Base-by-base conservation (phyloP, 257 asterid genomes). In the Marsdenia floribunda region DNA sequence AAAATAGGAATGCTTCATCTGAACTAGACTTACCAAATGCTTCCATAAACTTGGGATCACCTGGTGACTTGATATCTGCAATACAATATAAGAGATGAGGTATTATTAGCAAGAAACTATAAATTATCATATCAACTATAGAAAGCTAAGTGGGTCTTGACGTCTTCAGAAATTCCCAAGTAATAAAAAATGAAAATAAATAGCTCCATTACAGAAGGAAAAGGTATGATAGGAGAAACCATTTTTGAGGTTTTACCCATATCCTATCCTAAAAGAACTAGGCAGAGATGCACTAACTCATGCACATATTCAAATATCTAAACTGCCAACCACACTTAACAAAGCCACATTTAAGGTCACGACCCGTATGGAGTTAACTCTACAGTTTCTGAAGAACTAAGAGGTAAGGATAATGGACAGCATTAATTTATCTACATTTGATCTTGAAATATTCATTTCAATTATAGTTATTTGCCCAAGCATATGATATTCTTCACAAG, bases 31-130 rank as follows among this genome's bases (percentile, higher is more conserved):
- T 79, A 94, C 99, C 99, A 88, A 86, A 90, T 81, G 97, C 99
- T 86, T 94, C 99, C 89, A 86, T 84, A 76, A 85, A 90, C 91
- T 90, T 94, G 11, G 93, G 90, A 80, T 92, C 99, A 66, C 89
- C 80, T 42, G 92, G 89, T 75, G 97, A 92, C 90, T 86, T 94
- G 83, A 90, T 80, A 88, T 94, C 99, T 94, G 97, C 80, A 37
- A 66, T 38, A 66, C 29, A 66, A 66, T 38, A 18, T 16, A 76
- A 58, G 55, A 22, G 49, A 75, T 68, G n/a, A 70, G 52, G 53
- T 26, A 76, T 69, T 7, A 58, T 76, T 60, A 54, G 61, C 76
- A 68, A 77, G 53, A 18, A 74, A 57, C 0, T 40, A 52, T n/a
- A 59, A 16, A n/a, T 22, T 59, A 64, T 64, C 47, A 15, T 29